phyloP scores from a whole-genome alignment of 2,329 filamentous ascomycete genomes.

The Xylariaceae sp. region DNA sequence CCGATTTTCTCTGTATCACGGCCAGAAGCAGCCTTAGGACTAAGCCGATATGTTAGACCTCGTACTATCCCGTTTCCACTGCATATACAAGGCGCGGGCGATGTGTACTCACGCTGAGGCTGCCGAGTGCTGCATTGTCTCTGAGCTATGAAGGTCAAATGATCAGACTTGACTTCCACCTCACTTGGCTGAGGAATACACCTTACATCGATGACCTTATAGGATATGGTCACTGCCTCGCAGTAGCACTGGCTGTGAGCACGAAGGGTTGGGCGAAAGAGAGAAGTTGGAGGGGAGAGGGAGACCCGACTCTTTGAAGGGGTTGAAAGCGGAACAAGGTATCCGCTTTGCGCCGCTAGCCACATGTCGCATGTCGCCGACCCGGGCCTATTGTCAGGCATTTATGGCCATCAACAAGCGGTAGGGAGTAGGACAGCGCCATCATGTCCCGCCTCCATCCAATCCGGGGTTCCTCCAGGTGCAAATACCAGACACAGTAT shows the following conservation, averaged over 20 bases:
- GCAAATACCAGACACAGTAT: constrained; percentile 11
- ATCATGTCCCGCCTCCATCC: not conserved
- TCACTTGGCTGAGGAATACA: not conserved
- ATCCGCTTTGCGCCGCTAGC: constrained; percentile 2
- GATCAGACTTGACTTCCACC: constrained; percentile 3
- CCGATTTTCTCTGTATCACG: constrained; percentile 34
- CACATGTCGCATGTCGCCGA: not conserved
- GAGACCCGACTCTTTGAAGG: not conserved
- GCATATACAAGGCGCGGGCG: not conserved
- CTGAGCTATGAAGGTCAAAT: constrained; percentile 1
- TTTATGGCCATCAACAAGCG: not conserved
- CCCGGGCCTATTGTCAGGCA: constrained; percentile 3
- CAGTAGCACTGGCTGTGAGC: not conserved
- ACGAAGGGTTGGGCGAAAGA: not conserved
- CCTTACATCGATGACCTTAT: constrained; percentile 15
- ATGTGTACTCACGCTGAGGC: constrained; percentile 11
- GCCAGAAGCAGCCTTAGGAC: constrained; percentile 4
- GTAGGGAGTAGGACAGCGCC: not conserved
- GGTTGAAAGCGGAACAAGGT: not conserved
- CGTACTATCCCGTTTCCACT: no score
- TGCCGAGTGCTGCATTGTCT: not conserved
- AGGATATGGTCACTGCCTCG: constrained; percentile 9
- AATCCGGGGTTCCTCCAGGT: not conserved
- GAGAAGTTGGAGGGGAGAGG: not conserved
- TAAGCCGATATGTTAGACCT: constrained; percentile 7